These are phyloP conservation scores for Dioszegia aurantiaca DNA, from an alignment of 768 basidiomycete species.

Conservation along the genomic window DNA sequence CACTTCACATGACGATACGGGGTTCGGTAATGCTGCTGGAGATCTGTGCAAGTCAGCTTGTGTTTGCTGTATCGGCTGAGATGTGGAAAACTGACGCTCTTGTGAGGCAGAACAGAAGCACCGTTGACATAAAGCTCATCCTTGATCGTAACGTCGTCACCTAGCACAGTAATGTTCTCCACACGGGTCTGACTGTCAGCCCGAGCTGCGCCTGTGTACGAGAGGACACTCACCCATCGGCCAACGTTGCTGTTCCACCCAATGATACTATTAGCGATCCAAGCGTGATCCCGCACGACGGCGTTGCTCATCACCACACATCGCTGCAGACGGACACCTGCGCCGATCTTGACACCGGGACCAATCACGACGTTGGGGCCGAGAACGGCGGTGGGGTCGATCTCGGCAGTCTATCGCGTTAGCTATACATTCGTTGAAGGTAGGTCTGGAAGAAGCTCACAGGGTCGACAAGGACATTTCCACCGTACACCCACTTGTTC, in stretches of 20 bases:
- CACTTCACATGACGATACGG: conserved; percentile 51
- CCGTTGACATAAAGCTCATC: conserved; percentile 56
- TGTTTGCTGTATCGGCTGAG: neutral
- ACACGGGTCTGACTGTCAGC: conserved; percentile 43
- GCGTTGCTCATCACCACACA: conserved; percentile 56
- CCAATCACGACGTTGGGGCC: conserved; percentile 58
- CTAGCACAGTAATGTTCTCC: conserved; percentile 55
- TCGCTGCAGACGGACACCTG: conserved; percentile 55
- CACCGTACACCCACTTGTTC: conserved; percentile 55
- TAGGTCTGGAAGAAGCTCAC: neutral
- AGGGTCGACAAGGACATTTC: conserved; percentile 50
- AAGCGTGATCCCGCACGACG: conserved; percentile 55
- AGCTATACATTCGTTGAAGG: neutral
- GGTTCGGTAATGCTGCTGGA: conserved; percentile 52
- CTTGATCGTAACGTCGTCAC: conserved; percentile 57
- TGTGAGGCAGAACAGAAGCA: conserved; percentile 54
- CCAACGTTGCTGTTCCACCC: conserved; percentile 55
- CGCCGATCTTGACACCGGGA: conserved; percentile 55
- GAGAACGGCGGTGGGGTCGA: conserved; percentile 54
- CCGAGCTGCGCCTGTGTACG: neutral
- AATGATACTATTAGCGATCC: conserved; percentile 56
- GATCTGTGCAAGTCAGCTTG: conserved; percentile 33
- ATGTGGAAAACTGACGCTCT: conserved; percentile 43
- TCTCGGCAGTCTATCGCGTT: conserved; percentile 44
- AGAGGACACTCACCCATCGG: conserved; percentile 47